Base-by-base conservation (phyloP, 176 grass and related monocot species). In the Rhipidocladum racemiflorum region DNA sequence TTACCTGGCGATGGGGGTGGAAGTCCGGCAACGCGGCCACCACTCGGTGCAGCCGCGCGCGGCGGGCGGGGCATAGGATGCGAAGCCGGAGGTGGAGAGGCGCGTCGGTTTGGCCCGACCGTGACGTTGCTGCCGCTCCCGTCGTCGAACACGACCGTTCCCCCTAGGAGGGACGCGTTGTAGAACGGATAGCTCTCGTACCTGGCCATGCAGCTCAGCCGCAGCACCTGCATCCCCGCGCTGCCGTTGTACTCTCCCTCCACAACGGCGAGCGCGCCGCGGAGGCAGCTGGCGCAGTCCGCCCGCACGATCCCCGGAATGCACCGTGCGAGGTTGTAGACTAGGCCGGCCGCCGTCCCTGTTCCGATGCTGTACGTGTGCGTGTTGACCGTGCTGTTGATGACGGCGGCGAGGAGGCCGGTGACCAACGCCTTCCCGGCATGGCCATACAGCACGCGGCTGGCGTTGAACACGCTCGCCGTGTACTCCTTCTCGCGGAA, bases 171-270 rank as follows among this genome's bases (percentile, higher is more conserved):
- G 38, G 15, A 11, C 15, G 42, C 23, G 25, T 23, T 65, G 61
- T 65, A 65, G 63, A 80, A 67, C 0, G 46, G 62, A 13, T 80
- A 54, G 77, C 62, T 67, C 77, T 80, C 62, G 62, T 80, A 68
- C 45, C 77, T 54, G 21, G 62, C 46, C 62, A 18, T 67, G 77
- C 77, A 54, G 62, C 77, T 80, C 44, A 80, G 77, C 30, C 46
- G 62, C 44, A 80, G 77, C 0, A 80, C 45, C 62, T 80, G 62
- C 77, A 67, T 68, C 60, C 77, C 77, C 0, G 48, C 46, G 63
- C 78, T 55, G 30, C 59, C 25, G 59, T 61, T 61, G 24, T 28
- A 61, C 30, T 44, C 77, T 25, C 56, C 24, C 23, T 25, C 56
- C 0, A 28, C 59, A 11, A 25, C 59, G 24, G 24, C 59, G 24